These are phyloP conservation scores for Spinellus fusiger DNA, from an alignment of 192 early-diverging fungal genomes.

Conservation along the genomic window DNA sequence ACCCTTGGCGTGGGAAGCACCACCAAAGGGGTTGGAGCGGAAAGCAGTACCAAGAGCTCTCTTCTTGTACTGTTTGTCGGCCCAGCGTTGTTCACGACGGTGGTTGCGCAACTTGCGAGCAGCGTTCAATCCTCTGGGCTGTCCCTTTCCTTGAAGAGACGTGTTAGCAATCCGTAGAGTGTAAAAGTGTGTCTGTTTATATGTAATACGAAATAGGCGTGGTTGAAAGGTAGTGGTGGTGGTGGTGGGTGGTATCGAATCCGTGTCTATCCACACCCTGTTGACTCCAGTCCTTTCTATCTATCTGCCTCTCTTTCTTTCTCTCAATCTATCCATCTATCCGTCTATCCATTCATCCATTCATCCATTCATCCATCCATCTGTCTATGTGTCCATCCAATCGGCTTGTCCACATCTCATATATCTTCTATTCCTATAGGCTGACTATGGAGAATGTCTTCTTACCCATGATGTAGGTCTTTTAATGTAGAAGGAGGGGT, in stretches of 20 bases:
- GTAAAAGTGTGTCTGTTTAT: too few relatives aligned
- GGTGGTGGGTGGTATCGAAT: too few relatives aligned
- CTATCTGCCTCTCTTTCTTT: too few relatives aligned
- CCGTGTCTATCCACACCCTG: too few relatives aligned
- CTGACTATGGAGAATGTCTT: background rate
- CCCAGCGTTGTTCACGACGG: slow-evolving; percentile 98
- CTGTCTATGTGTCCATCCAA: background rate
- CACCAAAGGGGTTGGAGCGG: slow-evolving; percentile 98
- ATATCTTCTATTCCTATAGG: background rate
- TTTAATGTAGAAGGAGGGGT: background rate
- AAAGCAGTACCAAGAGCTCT: slow-evolving; percentile 95
- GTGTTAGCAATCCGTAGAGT: background rate
- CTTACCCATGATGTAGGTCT: slow-evolving; percentile 1
- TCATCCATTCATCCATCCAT: too few relatives aligned
- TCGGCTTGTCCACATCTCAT: background rate
- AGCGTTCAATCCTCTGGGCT: slow-evolving; percentile 98
- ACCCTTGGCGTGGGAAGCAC: slow-evolving; percentile 99
- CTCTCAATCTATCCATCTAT: too few relatives aligned
- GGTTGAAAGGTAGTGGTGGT: too few relatives aligned
- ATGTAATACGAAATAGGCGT: too few relatives aligned
- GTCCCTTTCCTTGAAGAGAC: slow-evolving; percentile 57
- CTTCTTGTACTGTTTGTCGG: slow-evolving; percentile 98
- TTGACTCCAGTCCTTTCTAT: too few relatives aligned
- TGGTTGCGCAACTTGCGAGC: slow-evolving; percentile 97
- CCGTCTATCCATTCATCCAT: too few relatives aligned